Base-by-base conservation (phyloP, 495 filamentous ascomycete genomes). In the Penicillium herquei region DNA sequence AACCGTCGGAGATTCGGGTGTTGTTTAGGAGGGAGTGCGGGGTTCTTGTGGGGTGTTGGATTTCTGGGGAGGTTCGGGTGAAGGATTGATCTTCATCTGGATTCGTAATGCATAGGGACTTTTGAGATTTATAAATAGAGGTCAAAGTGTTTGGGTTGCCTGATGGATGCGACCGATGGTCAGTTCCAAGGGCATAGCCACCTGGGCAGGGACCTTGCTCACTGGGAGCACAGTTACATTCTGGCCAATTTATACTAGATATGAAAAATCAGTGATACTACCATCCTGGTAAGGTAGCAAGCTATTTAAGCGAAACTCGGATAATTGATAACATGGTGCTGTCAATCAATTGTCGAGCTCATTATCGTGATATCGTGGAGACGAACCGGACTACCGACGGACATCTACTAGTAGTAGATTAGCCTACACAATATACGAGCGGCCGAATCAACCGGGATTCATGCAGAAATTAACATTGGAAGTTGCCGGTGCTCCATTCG, bases 1-100 rank as follows among this genome's bases (percentile, higher is more conserved):
- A 31, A 31, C 49, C 41, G 10, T 53, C 51, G 12, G 52, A 59
- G 32, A 58, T 62, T 32, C 35, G 30, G 11, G 50, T 58, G 0
- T 17, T 39, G 9, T 49, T 58, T 26, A 49, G 59, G n/a, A 10
- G 12, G 37, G 26, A 46, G 14, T 18, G 45, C 7, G 49, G 21
- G 18, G 39, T 52, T 6, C 26, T 57, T 7, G 52, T 42, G n/a
- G 58, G 55, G 1, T 62, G 52, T 52, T 56, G 58, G 55, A 54
- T 58, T 40, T 43, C 37, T 51, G 30, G 51, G 11, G 45, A 49
- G 13, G 56, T 58, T 30, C 43, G 18, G 17, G 41, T 43, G 7
- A 17, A 43, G 6, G 8, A 39, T 2, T 39, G 9, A 16, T 3
- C 17, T n/a, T n/a, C n/a, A n/a, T n/a, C n/a, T n/a, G n/a, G n/a